phyloP scores from a whole-genome alignment of 305 asterid genomes.

The Fraxinus paxiana region DNA sequence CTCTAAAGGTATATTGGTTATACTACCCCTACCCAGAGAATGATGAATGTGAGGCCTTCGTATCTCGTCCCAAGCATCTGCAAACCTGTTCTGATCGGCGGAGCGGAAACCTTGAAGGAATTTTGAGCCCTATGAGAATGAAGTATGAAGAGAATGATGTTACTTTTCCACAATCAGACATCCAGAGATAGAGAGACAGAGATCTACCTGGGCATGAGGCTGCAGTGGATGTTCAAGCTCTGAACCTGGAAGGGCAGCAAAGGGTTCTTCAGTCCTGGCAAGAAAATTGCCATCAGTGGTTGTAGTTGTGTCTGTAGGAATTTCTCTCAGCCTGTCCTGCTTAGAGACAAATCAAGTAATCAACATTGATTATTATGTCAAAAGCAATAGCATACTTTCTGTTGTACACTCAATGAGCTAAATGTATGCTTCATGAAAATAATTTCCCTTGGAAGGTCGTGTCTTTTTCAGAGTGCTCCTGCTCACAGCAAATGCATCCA shows the following conservation, averaged over 20 bases:
- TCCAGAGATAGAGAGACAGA: background rate
- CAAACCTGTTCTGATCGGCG: conserved; percentile 61
- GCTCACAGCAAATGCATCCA: conserved; percentile 3
- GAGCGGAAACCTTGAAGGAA: conserved; percentile 77
- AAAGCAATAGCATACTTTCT: conserved; percentile 8
- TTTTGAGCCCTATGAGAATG: conserved; percentile 57
- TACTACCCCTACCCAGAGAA: conserved; percentile 40
- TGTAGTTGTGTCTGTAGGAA: conserved; percentile 67
- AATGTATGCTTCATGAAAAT: background rate
- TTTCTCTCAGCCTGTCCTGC: conserved; percentile 90
- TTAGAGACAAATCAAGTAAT: conserved; percentile 26
- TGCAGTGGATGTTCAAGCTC: conserved; percentile 63
- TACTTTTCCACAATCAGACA: conserved; percentile 13
- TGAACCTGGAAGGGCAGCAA: conserved; percentile 79
- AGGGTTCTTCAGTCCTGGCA: conserved; percentile 55
- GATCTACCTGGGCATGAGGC: conserved; percentile 67
- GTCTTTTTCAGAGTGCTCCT: background rate
- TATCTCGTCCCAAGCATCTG: conserved; percentile 89
- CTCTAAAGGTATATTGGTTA: conserved; percentile 43
- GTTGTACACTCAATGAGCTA: conserved; percentile 1
- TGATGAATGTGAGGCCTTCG: conserved; percentile 65
- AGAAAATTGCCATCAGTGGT: conserved; percentile 57
- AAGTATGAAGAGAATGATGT: conserved; percentile 16
- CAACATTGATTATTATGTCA: background rate
- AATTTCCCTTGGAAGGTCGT: background rate